Conservation (phyloP, 768 basidiomycete species). For the Glaciozyma antarctica region DNA sequence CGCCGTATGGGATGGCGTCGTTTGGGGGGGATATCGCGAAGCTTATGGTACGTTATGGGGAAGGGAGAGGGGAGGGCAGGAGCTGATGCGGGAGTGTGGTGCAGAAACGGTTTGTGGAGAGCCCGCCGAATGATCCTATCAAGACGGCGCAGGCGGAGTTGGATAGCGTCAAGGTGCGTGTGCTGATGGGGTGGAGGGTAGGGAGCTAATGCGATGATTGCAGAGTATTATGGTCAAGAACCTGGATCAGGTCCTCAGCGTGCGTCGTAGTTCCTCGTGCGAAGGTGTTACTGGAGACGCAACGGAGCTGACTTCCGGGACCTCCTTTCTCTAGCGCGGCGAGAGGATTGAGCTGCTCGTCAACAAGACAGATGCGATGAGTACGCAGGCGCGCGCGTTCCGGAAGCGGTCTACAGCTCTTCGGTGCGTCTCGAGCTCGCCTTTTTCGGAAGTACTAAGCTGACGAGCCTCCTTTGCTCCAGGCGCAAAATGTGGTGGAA, state of each 20-base stretch:
- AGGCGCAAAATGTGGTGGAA: slow-evolving; percentile 44
- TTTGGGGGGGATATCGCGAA: slow-evolving; percentile 40
- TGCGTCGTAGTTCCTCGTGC: not conserved
- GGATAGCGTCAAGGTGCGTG: not conserved
- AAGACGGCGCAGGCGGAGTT: slow-evolving; percentile 39
- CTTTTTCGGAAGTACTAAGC: too few relatives aligned
- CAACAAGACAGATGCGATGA: slow-evolving; percentile 85
- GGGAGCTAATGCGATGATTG: too few relatives aligned
- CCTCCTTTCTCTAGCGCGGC: slow-evolving; percentile 47
- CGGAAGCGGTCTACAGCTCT: slow-evolving; percentile 32
- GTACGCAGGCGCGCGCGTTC: slow-evolving; percentile 87
- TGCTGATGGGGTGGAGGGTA: too few relatives aligned
- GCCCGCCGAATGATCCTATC: slow-evolving; percentile 75
- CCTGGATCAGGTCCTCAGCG: slow-evolving; percentile 50
- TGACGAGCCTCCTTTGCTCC: not conserved
- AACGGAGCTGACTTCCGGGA: slow-evolving; percentile 59
- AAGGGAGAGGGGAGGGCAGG: not conserved
- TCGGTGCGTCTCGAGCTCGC: not conserved
- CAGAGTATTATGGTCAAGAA: slow-evolving; percentile 60
- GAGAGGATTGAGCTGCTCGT: slow-evolving; percentile 92
- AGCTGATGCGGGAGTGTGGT: not conserved
- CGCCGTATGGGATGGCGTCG: slow-evolving; percentile 39
- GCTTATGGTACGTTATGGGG: slow-evolving; percentile 29
- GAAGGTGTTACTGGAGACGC: not conserved
- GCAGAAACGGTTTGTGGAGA: slow-evolving; percentile 71